These are phyloP conservation scores for Trichoderma endophyticum DNA, from an alignment of 2,329 filamentous ascomycete species.

Conservation along the genomic window DNA sequence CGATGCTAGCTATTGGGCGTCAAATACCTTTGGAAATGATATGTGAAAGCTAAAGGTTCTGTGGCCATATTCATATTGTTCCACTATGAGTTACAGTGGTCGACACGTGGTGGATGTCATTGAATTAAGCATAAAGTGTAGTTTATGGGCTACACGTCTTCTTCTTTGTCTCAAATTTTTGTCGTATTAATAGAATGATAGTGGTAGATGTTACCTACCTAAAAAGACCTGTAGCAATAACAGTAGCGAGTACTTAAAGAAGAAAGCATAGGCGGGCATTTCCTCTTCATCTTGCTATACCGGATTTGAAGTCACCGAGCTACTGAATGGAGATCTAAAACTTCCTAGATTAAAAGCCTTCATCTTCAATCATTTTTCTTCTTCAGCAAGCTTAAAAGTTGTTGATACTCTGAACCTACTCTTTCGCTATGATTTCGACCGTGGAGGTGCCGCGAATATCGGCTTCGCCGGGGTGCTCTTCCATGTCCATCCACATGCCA, in stretches of 20 bases:
- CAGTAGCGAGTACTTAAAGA: neutral
- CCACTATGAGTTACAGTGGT: neutral
- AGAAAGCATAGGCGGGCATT: neutral
- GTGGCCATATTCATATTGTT: rapidly evolving
- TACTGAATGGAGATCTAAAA: too few species aligned
- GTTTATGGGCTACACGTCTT: neutral
- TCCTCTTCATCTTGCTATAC: neutral
- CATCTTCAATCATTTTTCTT: neutral
- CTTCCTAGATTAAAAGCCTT: neutral
- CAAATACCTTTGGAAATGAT: neutral
- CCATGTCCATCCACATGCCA: neutral
- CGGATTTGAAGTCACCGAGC: neutral
- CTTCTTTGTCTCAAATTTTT: neutral
- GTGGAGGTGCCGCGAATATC: neutral
- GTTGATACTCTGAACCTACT: neutral
- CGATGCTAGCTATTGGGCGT: rapidly evolving
- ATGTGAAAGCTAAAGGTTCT: neutral
- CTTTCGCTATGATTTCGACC: neutral
- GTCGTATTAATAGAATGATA: neutral
- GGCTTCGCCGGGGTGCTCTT: neutral
- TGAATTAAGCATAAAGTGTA: neutral
- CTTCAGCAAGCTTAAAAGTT: too few species aligned
- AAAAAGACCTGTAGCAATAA: neutral
- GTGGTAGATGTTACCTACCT: neutral
- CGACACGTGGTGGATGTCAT: neutral